These are phyloP conservation scores for Saccharum officinarum DNA, from an alignment of 176 grass and related monocot species.

Conservation along the genomic window DNA sequence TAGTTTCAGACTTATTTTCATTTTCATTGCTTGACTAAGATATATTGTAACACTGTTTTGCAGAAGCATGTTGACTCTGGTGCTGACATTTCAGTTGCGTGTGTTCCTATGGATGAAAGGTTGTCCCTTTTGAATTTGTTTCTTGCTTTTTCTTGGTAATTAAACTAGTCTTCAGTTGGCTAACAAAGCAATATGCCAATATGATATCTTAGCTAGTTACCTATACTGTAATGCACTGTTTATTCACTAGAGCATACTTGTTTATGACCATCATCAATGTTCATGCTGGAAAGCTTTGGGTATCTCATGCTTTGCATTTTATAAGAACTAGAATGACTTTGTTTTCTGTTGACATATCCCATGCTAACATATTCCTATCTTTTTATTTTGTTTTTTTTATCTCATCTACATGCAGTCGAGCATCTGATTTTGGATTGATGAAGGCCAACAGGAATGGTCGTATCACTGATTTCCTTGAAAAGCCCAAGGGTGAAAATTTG, in stretches of 20 bases:
- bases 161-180: neutral
- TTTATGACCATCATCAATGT: neutral
- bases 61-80: slow-evolving; percentile 73
- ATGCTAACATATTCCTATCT: neutral
- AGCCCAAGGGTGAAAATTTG: slow-evolving; percentile 70
- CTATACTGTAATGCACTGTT: neutral
- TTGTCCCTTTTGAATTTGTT: slow-evolving; percentile 18
- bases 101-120: slow-evolving; percentile 78
- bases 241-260: neutral
- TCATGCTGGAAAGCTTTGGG: neutral
- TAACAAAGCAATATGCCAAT: slow-evolving; percentile 12
- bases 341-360: neutral
- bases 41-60: slow-evolving; percentile 19
- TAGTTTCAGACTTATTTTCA: neutral
- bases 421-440: slow-evolving; percentile 81
- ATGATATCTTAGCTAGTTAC: neutral
- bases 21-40: neutral
- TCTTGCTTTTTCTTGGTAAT: neutral
- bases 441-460: slow-evolving; percentile 57
- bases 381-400: slow-evolving; percentile 20
- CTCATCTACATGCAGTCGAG: slow-evolving; percentile 53
- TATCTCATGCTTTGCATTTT: slow-evolving; percentile 9
- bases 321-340: neutral
- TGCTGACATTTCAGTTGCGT: slow-evolving; percentile 80
- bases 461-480: slow-evolving; percentile 72